Evolutionary conservation across 805 yeast species (phyloP).

Genomic region (Candida easanensis): DNA sequence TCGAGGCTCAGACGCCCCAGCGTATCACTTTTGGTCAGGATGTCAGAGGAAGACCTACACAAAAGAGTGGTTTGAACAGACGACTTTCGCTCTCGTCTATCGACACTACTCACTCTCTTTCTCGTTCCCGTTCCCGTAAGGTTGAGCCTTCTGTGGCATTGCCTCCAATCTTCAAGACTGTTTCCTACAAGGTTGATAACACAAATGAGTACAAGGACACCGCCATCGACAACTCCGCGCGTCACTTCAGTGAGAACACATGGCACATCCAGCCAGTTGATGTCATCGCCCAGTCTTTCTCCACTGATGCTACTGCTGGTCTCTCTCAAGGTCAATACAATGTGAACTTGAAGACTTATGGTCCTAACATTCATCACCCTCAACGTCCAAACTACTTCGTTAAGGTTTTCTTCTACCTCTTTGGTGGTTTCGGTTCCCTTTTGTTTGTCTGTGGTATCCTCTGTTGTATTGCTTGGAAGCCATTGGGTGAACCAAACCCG

Average conservation of each 20-base stretch:
- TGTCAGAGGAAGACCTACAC: slow-evolving; percentile 1
- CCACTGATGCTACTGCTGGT: slow-evolving; percentile 26
- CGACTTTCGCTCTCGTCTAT: slow-evolving; percentile 8
- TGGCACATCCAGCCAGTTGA: slow-evolving; percentile 32
- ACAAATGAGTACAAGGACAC: slow-evolving; percentile 9
- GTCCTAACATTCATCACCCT: slow-evolving; percentile 36
- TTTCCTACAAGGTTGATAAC: slow-evolving; percentile 36
- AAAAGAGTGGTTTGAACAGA: neutral
- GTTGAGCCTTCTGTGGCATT: slow-evolving; percentile 31
- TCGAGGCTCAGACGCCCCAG: slow-evolving; percentile 4
- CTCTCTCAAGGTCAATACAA: slow-evolving; percentile 19
- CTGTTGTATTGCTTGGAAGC: slow-evolving; percentile 44
- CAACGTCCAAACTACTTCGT: slow-evolving; percentile 34
- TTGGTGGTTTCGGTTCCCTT: slow-evolving; percentile 48
- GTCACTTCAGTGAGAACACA: slow-evolving; percentile 28
- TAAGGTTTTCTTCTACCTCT: slow-evolving; percentile 38
- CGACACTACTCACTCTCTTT: neutral
- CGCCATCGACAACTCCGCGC: slow-evolving; percentile 18
- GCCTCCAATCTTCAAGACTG: slow-evolving; percentile 37
- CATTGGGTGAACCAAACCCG: slow-evolving; percentile 44
- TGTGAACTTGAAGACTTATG: slow-evolving; percentile 24
- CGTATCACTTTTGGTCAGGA: slow-evolving; percentile 7
- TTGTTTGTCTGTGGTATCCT: slow-evolving; percentile 41
- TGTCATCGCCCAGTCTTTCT: slow-evolving; percentile 25
- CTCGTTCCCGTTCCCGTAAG: slow-evolving; percentile 9